Base-by-base conservation (phyloP, 345 rosid genomes). In the Boechera retrofracta region DNA sequence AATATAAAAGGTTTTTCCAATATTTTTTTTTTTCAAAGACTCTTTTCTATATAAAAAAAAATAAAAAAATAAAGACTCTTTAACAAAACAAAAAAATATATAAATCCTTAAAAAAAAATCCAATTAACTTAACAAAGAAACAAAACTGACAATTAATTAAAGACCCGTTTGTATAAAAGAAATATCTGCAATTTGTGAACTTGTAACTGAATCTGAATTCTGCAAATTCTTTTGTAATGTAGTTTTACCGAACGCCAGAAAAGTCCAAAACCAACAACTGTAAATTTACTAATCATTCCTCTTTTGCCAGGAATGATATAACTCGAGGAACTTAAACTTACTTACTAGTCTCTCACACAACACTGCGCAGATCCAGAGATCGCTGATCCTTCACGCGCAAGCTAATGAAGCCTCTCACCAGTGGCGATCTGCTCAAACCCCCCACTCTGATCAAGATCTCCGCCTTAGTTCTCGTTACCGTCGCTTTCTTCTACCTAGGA, bases 401-500 rank as follows among this genome's bases (percentile, higher is more conserved):
- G 82, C 82, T 11, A 69, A 92, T 94, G 98, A 94, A 89, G 72
- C 73, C 82, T 9, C 68, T 82, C 56, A 48, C 66, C 42, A 74
- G 62, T 71, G 68, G 69, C 38, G 89, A 95, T 84, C 69, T 86
- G 39, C 55, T 89, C 83, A 88, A 78, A 75, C 73, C 55, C 73
- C 86, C 87, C 9, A 58, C 79, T 7, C 48, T 76, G 6, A 53
- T 91, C 71, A 89, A 87, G 81, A 58, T 89, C 87, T 59, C 83
- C 13, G 87, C 88, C 53, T 79, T 91, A 58, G 3, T 80, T 48
- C 80, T 89, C 75, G 59, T 91, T 79, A 74, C 97, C 72, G 62
- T 83, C 74, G 74, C 87, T 38, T 96, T 89, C 89, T 96, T 96
- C 83, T 93, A 86, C 91, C 44, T 91, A 29, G 99, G 99, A 32